phyloP scores from a whole-genome alignment of 352 stramenopile genomes.

The Phytophthora aleatoria region DNA sequence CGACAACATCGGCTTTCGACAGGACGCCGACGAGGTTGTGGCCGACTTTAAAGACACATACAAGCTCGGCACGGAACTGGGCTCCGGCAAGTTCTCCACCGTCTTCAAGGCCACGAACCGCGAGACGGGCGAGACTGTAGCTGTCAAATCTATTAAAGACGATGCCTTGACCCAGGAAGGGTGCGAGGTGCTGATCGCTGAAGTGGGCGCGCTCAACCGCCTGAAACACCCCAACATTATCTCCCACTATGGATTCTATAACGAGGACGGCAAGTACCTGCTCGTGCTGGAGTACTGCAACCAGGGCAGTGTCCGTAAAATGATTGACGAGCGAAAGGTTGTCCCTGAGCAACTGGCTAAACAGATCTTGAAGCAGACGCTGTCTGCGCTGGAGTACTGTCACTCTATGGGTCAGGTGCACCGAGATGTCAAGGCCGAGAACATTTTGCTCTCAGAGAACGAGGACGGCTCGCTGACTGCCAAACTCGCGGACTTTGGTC shows the following conservation, averaged over 20 bases:
- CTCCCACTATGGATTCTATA: constrained; percentile 79
- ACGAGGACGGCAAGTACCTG: constrained; percentile 75
- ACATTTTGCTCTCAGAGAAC: constrained; percentile 80
- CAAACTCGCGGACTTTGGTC: constrained; percentile 92
- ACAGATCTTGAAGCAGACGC: constrained; percentile 75
- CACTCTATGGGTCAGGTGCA: constrained; percentile 92
- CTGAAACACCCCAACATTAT: constrained; percentile 88
- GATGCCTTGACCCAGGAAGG: constrained; percentile 51
- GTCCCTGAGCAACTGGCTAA: constrained; percentile 75
- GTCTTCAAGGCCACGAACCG: constrained; percentile 59
- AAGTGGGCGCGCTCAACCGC: constrained; percentile 68
- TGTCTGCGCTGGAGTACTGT: constrained; percentile 84
- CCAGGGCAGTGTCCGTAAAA: constrained; percentile 79
- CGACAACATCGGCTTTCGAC: not conserved
- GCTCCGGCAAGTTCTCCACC: constrained; percentile 62
- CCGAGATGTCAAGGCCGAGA: constrained; percentile 84
- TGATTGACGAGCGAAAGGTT: constrained; percentile 64
- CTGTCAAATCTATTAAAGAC: constrained; percentile 73
- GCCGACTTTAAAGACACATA: constrained; percentile 66
- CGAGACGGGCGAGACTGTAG: constrained; percentile 46
- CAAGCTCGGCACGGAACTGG: constrained; percentile 58
- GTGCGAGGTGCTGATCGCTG: constrained; percentile 66
- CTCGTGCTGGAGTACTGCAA: constrained; percentile 89
- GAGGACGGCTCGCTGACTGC: constrained; percentile 80
- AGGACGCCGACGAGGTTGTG: not conserved